Evolutionary conservation across 2,329 filamentous ascomycete genomes (phyloP).

Genomic region (Cryphonectria japonica): DNA sequence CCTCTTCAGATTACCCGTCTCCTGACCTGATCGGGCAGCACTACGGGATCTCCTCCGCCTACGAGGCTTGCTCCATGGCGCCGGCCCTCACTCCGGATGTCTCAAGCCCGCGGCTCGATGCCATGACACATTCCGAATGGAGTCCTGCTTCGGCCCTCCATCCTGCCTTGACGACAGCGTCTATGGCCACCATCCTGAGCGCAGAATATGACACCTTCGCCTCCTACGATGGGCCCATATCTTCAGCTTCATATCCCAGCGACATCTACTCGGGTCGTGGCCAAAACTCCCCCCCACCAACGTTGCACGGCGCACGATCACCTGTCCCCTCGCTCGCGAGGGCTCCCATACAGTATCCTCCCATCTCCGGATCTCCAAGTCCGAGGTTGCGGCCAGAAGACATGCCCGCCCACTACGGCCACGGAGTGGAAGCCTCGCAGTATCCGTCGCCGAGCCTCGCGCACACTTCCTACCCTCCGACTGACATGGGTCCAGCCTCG

Average conservation of each 20-base stretch:
- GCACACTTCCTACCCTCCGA: slow-evolving; percentile 39
- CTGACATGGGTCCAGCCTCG: slow-evolving; percentile 31
- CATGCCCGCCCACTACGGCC: slow-evolving; percentile 40
- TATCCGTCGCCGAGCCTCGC: slow-evolving; percentile 47
- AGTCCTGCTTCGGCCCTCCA: slow-evolving; percentile 45
- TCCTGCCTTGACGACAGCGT: slow-evolving; percentile 44
- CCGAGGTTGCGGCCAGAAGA: slow-evolving; percentile 47
- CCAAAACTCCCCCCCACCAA: slow-evolving; percentile 31
- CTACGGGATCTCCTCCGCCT: slow-evolving; percentile 48
- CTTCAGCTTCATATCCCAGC: slow-evolving; percentile 40
- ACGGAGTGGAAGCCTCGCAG: slow-evolving; percentile 43
- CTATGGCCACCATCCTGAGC: slow-evolving; percentile 51
- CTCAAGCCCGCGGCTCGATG: slow-evolving; percentile 44
- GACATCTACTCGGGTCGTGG: slow-evolving; percentile 47
- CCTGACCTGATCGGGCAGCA: slow-evolving; percentile 48
- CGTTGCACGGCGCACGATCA: slow-evolving; percentile 37
- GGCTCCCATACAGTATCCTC: slow-evolving; percentile 39
- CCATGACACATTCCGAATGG: slow-evolving; percentile 51
- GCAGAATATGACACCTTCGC: slow-evolving; percentile 57
- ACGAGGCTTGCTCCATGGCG: slow-evolving; percentile 44
- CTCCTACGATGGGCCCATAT: slow-evolving; percentile 48
- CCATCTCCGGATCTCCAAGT: slow-evolving; percentile 31
- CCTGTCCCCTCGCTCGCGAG: slow-evolving; percentile 37
- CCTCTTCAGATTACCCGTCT: slow-evolving; percentile 51
- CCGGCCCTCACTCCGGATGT: slow-evolving; percentile 42